A percentile compares a stretch with the other conserved stretches of the same genome.
phyloP scores from a whole-genome alignment of 2,329 filamentous ascomycete species.

The Ceratocystis papillata region DNA sequence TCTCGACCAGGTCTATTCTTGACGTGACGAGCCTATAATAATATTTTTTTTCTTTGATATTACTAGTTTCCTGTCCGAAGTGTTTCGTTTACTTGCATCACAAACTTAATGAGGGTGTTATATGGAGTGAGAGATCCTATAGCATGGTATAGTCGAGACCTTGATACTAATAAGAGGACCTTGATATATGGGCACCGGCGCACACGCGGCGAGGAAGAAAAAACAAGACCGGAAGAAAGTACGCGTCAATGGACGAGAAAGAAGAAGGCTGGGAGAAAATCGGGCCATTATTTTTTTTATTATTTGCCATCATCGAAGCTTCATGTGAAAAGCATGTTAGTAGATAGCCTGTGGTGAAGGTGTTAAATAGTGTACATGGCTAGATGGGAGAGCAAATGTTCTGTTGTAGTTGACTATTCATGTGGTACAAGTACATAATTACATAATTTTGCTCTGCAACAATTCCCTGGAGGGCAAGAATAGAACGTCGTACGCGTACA shows the following conservation, averaged over 20 bases:
- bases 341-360: too few species aligned
- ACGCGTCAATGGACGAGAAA: not conserved
- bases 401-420: not conserved
- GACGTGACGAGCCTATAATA: slow-evolving; percentile 5
- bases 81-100: not conserved
- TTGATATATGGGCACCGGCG: not conserved
- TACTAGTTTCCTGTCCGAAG: not conserved
- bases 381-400: not conserved
- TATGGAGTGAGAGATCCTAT: not conserved
- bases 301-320: too few species aligned
- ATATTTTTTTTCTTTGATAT: slow-evolving; percentile 2
- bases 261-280: not conserved
- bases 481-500: not conserved
- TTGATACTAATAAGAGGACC: not conserved
- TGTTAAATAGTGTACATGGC: too few species aligned
- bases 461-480: not conserved
- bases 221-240: not conserved
- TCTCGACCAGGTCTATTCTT: not conserved
- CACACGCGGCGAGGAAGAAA: slow-evolving; percentile 1
- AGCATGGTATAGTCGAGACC: not conserved
- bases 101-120: not conserved
- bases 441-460: not conserved
- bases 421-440: not conserved
- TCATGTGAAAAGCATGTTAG: too few species aligned
- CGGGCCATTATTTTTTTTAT: too few species aligned